These are phyloP conservation scores for Ambrosiella xylebori DNA, from an alignment of 2,329 filamentous ascomycete genomes.

Conservation along the genomic window DNA sequence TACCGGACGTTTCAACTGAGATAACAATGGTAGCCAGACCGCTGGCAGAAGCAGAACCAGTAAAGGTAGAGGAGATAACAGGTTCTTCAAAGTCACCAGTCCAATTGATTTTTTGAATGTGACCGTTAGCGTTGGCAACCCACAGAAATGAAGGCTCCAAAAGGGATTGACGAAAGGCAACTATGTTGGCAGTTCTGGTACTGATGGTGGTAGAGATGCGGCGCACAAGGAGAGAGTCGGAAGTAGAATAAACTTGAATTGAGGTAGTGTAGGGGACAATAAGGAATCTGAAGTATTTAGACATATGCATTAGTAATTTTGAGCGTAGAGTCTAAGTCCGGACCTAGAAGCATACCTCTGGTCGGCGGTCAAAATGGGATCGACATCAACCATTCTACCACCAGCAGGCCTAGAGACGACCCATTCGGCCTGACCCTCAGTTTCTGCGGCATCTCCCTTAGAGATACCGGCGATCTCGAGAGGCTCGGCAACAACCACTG, in stretches of 20 bases:
- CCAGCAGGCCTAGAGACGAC: constrained; percentile 46
- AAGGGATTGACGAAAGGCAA: constrained; percentile 25
- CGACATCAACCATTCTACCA: constrained; percentile 46
- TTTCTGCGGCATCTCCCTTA: neutral
- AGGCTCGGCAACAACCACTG: constrained; percentile 4
- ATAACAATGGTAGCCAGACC: constrained; percentile 28
- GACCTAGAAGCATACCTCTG: constrained; percentile 24
- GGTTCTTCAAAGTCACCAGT: constrained; percentile 18
- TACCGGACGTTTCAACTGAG: constrained; percentile 16
- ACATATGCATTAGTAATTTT: neutral
- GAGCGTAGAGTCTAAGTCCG: neutral
- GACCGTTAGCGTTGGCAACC: constrained; percentile 42
- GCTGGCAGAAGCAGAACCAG: constrained; percentile 26
- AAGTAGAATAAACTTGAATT: constrained; percentile 64
- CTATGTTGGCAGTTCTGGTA: constrained; percentile 19
- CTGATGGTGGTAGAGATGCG: constrained; percentile 38
- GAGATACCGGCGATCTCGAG: neutral
- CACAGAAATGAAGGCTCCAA: constrained; percentile 32
- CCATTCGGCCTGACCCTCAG: constrained; percentile 27
- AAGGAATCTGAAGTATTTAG: constrained; percentile 37
- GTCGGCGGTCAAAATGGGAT: constrained; percentile 43
- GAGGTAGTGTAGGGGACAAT: constrained; percentile 59
- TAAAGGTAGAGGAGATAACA: constrained; percentile 13
- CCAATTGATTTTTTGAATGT: constrained; percentile 43
- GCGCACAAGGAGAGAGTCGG: constrained; percentile 64